Conservation (phyloP, 2,329 filamentous ascomycete species). For the Penicillium sp. region DNA sequence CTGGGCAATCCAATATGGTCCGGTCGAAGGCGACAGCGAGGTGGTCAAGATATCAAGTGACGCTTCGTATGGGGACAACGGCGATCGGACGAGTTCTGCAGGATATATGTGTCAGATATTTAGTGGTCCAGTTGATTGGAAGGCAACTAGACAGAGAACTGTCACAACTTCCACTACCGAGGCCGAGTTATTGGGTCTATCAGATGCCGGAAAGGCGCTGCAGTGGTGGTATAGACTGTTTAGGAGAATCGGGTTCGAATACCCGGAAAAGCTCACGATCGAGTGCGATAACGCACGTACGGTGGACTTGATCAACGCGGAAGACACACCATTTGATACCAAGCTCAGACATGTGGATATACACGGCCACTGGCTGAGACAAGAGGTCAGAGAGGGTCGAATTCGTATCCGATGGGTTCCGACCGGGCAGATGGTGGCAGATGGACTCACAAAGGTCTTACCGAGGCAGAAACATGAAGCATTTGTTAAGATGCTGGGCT, state of each 20-base stretch:
- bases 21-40: not conserved
- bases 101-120: constrained; percentile 6
- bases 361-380: constrained; percentile 23
- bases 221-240: too few relatives aligned
- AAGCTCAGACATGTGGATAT: too few relatives aligned
- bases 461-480: not conserved
- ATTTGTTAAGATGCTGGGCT: not conserved
- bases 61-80: not conserved
- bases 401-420: not conserved
- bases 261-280: too few relatives aligned
- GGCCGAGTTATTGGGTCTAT: constrained; percentile 20
- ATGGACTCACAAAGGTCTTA: constrained; percentile 3
- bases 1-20: not conserved
- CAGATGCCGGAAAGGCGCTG: too few relatives aligned
- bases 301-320: too few relatives aligned
- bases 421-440: not conserved
- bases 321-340: too few relatives aligned
- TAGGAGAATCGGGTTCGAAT: too few relatives aligned
- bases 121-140: constrained; percentile 18
- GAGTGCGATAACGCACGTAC: too few relatives aligned
- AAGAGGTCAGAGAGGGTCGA: constrained; percentile 10
- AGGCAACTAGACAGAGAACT: constrained; percentile 14
- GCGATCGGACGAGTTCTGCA: not conserved
- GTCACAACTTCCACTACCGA: too few relatives aligned
- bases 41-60: not conserved